phyloP scores from a whole-genome alignment of 352 stramenopile species.

The Pythium guiyangense region DNA sequence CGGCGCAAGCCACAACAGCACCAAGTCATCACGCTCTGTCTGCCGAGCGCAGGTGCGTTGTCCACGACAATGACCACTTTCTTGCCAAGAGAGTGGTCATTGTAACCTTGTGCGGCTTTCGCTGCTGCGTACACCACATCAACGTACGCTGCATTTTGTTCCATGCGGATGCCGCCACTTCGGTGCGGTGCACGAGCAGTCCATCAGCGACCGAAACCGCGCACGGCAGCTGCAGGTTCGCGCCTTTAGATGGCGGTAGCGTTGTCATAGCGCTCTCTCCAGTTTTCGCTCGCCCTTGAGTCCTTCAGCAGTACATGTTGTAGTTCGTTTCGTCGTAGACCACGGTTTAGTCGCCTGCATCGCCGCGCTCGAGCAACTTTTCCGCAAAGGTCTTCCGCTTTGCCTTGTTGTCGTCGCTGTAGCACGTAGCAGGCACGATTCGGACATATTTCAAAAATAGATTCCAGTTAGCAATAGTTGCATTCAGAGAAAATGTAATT shows the following conservation, averaged over 20 bases:
- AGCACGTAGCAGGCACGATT: too few relatives aligned
- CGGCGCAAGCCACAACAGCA: too few relatives aligned
- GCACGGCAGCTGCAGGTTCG: constrained; percentile 19
- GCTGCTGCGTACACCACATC: constrained; percentile 8
- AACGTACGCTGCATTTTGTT: constrained; percentile 15
- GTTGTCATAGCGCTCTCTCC: constrained; percentile 2
- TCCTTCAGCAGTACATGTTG: constrained; percentile 17
- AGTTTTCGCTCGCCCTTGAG: constrained; percentile 5
- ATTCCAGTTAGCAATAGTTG: too few relatives aligned
- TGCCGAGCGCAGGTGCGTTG: constrained; percentile 15
- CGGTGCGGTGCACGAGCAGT: constrained; percentile 5
- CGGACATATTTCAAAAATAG: too few relatives aligned
- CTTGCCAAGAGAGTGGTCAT: constrained; percentile 10
- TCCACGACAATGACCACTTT: constrained; percentile 21
- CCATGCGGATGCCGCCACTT: constrained; percentile 19
- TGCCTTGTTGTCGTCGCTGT: constrained; percentile 17
- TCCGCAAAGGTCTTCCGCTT: constrained; percentile 12
- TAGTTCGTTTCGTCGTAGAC: constrained; percentile 20
- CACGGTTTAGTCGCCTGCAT: constrained; percentile 9
- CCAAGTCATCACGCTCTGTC: too few relatives aligned
- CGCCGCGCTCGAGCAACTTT: not conserved
- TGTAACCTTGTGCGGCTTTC: constrained; percentile 5
- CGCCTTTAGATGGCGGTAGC: constrained; percentile 10
- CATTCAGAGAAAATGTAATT: too few relatives aligned
- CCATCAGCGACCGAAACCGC: constrained; percentile 3